Evolutionary conservation across 306 rosid species (phyloP).

Genomic region (Cajanus cajan): DNA sequence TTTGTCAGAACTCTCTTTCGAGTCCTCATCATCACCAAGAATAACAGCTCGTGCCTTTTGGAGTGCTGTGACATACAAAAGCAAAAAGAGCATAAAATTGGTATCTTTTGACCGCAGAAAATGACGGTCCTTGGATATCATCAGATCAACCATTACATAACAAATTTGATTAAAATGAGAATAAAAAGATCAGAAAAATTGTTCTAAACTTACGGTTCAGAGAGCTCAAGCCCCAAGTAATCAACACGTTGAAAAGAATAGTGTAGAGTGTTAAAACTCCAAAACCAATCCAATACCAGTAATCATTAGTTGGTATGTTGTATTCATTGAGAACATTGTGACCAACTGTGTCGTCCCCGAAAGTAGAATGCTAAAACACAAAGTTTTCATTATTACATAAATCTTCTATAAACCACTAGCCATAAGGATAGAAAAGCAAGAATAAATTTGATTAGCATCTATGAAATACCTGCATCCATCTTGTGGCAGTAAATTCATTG

Average conservation of each 20-base stretch:
- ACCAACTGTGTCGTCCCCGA: slow-evolving; percentile 49
- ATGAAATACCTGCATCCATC: slow-evolving; percentile 69
- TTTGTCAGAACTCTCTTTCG: slow-evolving; percentile 20
- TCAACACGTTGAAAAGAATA: slow-evolving; percentile 54
- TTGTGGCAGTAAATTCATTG: slow-evolving; percentile 77
- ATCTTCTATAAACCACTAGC: slow-evolving; percentile 17
- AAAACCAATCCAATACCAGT: slow-evolving; percentile 79
- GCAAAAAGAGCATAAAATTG: not conserved
- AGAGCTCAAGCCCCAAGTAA: slow-evolving; percentile 63
- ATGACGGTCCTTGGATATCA: not conserved
- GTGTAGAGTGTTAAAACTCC: slow-evolving; percentile 50
- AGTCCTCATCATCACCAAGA: slow-evolving; percentile 34
- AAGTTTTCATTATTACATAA: slow-evolving; percentile 8
- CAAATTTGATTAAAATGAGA: not conserved
- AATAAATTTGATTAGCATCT: slow-evolving; percentile 18
- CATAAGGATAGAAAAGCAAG: not conserved
- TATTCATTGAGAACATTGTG: slow-evolving; percentile 47
- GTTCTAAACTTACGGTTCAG: slow-evolving; percentile 65
- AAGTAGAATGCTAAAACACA: slow-evolving; percentile 49
- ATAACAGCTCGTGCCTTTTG: slow-evolving; percentile 49
- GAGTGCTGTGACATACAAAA: slow-evolving; percentile 49
- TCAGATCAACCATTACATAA: not conserved
- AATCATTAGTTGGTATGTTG: slow-evolving; percentile 52
- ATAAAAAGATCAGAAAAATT: not conserved
- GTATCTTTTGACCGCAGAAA: not conserved